Evolutionary conservation across 495 filamentous ascomycete species (phyloP).

Genomic region (Astrocystis sublimbata): DNA sequence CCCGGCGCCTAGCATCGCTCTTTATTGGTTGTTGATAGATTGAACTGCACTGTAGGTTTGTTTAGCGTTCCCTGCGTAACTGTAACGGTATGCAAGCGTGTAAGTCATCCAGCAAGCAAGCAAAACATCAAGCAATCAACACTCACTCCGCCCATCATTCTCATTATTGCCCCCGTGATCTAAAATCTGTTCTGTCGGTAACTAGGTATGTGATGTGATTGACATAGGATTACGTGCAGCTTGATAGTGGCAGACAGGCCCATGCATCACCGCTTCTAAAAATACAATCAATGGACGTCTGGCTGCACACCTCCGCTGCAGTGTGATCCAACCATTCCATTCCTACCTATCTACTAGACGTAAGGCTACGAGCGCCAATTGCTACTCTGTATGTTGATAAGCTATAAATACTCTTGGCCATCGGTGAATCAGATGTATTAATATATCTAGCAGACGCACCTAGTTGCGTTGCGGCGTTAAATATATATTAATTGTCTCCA

Average conservation of each 20-base stretch:
- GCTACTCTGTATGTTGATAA: background rate
- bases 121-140: background rate
- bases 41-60: background rate
- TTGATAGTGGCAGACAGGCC: background rate
- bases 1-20: background rate
- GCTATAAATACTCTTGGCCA: constrained; percentile 2
- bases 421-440: background rate
- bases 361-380: background rate
- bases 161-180: background rate
- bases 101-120: background rate
- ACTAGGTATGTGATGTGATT: background rate
- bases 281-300: background rate
- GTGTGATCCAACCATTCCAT: background rate
- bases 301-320: background rate
- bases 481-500: too few relatives aligned
- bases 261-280: background rate
- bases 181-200: constrained; percentile 4
- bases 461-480: too few relatives aligned
- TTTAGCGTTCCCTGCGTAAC: background rate
- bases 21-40: background rate
- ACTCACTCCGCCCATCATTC: background rate
- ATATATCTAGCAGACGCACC: too few relatives aligned
- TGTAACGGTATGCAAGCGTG: background rate
- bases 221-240: background rate
- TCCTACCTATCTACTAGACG: too few relatives aligned